Evolutionary conservation across 306 rosid species (phyloP), one percentile per base, ranked within the genome.

Genomic region (Arachis hypogaea): DNA sequence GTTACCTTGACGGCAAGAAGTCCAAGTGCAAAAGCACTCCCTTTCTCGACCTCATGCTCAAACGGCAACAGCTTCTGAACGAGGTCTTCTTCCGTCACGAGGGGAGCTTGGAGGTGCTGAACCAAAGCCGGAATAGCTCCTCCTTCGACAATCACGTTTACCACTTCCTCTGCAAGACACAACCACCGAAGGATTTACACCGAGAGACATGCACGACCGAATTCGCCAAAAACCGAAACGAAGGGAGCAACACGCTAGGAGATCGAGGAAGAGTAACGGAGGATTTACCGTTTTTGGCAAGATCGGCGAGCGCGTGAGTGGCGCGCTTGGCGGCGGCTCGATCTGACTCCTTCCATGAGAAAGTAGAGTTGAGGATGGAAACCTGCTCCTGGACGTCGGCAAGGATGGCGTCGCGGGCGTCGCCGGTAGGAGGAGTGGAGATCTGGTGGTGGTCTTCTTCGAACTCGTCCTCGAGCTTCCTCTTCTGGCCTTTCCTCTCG

Each of bases 1-100:
- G 72, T 55, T 64, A 92, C 97, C 96, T 92, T 92, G 30, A 92
- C 96, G 52, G 97, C 97, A 56, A 92, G 96, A 75, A 92, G 96
- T 44, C 97, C 97, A 28, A 92, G 84, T 1, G 97, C 96, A 80
- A 89, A 89, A 47, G 97, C 97, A 71, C 93, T 85, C 55, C 97
- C 96, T 74, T 92, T 92, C 85, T 92, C 97, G 7, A 92, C 97
- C 77, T 92, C 97, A 70, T 92, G 97, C 78, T 89, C 96, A 61
- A 78, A 88, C 16, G 96, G 96, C 82, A 78, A 76, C 9, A 91
- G 93, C 81, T 75, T 87, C 69, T 38, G 63, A 71, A 75, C 79
- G 11, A 74, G 81, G 66, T 89, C 87, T 11, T 62, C 80, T 29
- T 78, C 95, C 29, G 58, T 16, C 8, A 12, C 50, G 58, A 88